Evolutionary conservation across 2,329 filamentous ascomycete species (phyloP), one percentile per base, ranked within the genome.

Genomic region (Paecilomyces variotii): DNA sequence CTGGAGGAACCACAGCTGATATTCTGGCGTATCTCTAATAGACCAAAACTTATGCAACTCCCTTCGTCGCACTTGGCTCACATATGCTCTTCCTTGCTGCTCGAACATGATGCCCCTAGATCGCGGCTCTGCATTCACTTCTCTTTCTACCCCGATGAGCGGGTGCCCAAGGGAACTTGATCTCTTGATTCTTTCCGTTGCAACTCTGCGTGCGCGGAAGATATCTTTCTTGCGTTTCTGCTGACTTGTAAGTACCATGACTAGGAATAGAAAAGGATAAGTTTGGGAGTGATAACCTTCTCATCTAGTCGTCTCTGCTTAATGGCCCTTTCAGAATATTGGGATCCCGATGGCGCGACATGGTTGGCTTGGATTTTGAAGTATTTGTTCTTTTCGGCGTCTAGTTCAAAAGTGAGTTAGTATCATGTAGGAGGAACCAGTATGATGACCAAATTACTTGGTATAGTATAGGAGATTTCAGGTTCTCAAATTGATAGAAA

Each of bases 301-400:
- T 81, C 75, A 32, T 81, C 75, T 2, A 76, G 61, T 60, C 79
- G 79, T 56, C 83, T 83, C 62, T 78, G 78, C 71, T 84, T 86
- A 58, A 87, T 82, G 5, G 79, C 79, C 53, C 82, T 76, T n/a
- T 78, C 73, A 7, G 85, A 84, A 75, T 85, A 88, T 14, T 78
- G 72, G 0, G 81, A 76, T 6, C 70, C 72, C 1, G 74, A 62
- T 0, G 84, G 79, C 0, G 83, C 83, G 14, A 78, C 78, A 61
- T 79, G 74, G 56, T 74, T 77, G 26, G 74, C 65, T 67, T 87
- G 83, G 55, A 89, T 82, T 65, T 84, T 86, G 72, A 89, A 90
- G 67, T 89, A 90, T 62, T 84, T 87, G 39, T 80, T 80, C 70
- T 84, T 88, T 51, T 79, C 79, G 11, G 71, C 63, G 59, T 77